Percentiles rank a stretch among this genome's conserved stretches.
Conservation (phyloP, 768 basidiomycete genomes). For the Suillus americanus region DNA sequence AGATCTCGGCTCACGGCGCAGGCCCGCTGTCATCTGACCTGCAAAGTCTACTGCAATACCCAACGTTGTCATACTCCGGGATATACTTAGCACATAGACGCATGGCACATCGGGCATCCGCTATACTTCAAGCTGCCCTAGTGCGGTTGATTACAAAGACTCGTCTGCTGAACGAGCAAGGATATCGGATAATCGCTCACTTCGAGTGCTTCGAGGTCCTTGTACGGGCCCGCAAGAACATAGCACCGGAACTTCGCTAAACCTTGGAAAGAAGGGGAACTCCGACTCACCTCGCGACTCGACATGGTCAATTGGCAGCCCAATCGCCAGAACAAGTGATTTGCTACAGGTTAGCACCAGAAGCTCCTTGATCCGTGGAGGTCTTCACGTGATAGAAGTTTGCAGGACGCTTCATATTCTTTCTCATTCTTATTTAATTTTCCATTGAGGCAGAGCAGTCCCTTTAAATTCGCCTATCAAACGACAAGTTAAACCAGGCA, state of each 20-base stretch:
- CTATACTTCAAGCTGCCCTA: neutral
- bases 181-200: neutral
- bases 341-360: neutral
- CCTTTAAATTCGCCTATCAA: constrained; percentile 2
- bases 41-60: neutral
- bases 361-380: constrained; percentile 3
- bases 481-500: neutral
- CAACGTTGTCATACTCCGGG: neutral
- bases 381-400: neutral
- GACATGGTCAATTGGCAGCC: neutral
- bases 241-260: neutral
- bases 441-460: neutral
- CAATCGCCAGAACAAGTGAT: neutral
- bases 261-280: neutral
- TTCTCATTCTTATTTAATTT: neutral
- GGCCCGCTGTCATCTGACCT: neutral
- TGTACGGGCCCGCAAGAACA: neutral
- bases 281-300: neutral
- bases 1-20: neutral
- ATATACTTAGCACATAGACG: neutral
- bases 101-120: constrained; percentile 1
- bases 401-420: neutral
- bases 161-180: neutral
- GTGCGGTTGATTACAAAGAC: neutral
- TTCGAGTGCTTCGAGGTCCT: constrained; percentile 2